Evolutionary conservation across 2,329 filamentous ascomycete genomes (phyloP), one percentile per base, ranked within the genome.

Genomic region (Fusarium tjaetaba): DNA sequence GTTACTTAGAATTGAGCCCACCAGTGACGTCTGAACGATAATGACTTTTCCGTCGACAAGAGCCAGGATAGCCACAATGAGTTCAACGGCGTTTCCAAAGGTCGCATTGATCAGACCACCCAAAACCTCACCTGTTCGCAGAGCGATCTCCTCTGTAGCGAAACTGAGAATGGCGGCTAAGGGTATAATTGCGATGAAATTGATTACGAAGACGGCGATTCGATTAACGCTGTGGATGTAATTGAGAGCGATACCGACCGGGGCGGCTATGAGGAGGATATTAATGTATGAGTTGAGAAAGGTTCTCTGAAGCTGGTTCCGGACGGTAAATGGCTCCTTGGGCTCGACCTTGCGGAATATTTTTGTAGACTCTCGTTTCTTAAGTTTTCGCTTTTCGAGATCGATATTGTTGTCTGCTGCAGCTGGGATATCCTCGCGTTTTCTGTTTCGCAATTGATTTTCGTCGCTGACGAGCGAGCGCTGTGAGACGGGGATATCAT

Each of bases 171-270:
- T 91, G 20, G 92, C 93, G 6, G 96, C 96, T 45, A 98, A 87
- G 0, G 95, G 95, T 67, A 98, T 92, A 76, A 98, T 97, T 70
- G 95, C 96, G 72, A 98, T 89, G 78, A 98, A 98, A 84, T 98
- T 98, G 82, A 98, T 89, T 63, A 95, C 89, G 78, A 98, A 98
- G 52, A 96, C 86, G 38, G 87, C 88, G 65, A 92, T 86, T 7
- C 87, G 85, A 78, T 88, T 86, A 58, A 93, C 84, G 16, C 80
- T 76, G 9, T 79, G 73, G 24, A 90, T 83, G 78, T 92, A 94
- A 77, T 93, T 89, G 59, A 96, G 81, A 4, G 89, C 93, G 77
- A 97, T 94, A 66, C 95, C 95, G 39, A 91, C 89, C 0, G 95
- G 95, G 1, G 93, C 94, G 28, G 92, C 90, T 22, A 97, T 59